These are phyloP conservation scores for Rhynchospora tenuis DNA, from an alignment of 176 grass and related monocot species.

Conservation along the genomic window DNA sequence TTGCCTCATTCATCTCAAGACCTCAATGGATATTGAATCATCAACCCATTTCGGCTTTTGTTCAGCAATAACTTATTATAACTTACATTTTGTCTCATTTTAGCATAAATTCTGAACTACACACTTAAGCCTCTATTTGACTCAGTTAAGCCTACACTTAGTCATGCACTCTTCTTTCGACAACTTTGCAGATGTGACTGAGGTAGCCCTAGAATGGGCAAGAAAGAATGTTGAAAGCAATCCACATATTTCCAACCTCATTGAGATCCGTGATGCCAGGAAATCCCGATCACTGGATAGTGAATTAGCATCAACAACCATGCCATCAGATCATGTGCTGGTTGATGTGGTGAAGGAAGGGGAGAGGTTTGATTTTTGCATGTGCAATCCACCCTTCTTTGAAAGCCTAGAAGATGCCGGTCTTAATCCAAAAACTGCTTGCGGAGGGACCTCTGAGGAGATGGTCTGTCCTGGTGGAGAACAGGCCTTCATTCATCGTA, in stretches of 20 bases:
- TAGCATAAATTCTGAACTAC: no score
- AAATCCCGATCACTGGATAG: conserved; percentile 10
- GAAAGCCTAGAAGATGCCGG: conserved; percentile 75
- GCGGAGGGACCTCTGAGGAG: conserved; percentile 61
- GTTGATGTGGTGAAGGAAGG: conserved; percentile 69
- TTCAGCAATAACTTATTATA: no score
- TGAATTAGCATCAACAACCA: not conserved
- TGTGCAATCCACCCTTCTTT: conserved; percentile 98
- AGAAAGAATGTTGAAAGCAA: conserved; percentile 85
- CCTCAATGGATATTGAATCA: not conserved
- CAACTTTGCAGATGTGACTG: conserved; percentile 61
- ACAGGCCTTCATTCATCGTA: conserved; percentile 51
- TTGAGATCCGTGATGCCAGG: conserved; percentile 72
- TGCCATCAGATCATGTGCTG: conserved; percentile 36
- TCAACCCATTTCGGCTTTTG: no score
- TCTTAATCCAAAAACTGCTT: conserved; percentile 78
- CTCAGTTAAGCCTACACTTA: not conserved
- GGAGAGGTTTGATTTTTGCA: conserved; percentile 89
- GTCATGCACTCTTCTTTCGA: not conserved
- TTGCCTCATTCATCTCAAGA: not conserved
- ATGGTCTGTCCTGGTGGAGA: conserved; percentile 70
- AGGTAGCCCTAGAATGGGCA: conserved; percentile 86
- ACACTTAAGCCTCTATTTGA: not conserved
- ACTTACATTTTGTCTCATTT: not conserved
- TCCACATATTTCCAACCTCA: conserved; percentile 53